Evolutionary conservation across 169 alveolate genomes (phyloP).

Genomic region (Plasmodium cynomolgi): DNA sequence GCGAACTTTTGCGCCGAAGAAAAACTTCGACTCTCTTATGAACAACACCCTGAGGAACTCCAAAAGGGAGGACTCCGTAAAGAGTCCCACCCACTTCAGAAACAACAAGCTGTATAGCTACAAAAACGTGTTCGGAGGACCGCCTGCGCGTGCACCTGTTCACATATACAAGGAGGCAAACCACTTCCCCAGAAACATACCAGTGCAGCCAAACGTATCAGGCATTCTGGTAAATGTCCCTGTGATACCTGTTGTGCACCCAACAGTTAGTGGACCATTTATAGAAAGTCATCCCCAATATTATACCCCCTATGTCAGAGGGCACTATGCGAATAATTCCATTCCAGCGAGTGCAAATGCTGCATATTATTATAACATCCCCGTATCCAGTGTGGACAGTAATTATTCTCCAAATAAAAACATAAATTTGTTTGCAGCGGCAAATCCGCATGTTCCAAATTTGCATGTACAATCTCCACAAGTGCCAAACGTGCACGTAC

Average conservation of each 20-base stretch:
- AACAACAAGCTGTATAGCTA: slow-evolving; percentile 10
- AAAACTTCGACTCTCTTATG: slow-evolving; percentile 13
- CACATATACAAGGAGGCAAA: slow-evolving; percentile 30
- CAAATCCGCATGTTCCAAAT: slow-evolving; percentile 49
- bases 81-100: slow-evolving; percentile 31
- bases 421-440: slow-evolving; percentile 16
- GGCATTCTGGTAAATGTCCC: slow-evolving; percentile 41
- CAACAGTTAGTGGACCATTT: slow-evolving; percentile 10
- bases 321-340: slow-evolving; percentile 37
- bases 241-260: slow-evolving; percentile 28
- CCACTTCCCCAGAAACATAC: slow-evolving; percentile 26
- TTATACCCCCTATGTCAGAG: slow-evolving; percentile 40
- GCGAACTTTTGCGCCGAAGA: slow-evolving; percentile 6
- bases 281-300: slow-evolving; percentile 25
- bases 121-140: slow-evolving; percentile 37
- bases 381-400: slow-evolving; percentile 29
- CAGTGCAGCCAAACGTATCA: slow-evolving; percentile 40
- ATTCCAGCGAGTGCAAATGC: slow-evolving; percentile 18
- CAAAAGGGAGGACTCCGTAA: slow-evolving; percentile 20
- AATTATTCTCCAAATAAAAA: slow-evolving; percentile 59
- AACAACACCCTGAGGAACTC: slow-evolving; percentile 27
- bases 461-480: slow-evolving; percentile 13
- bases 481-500: not conserved
- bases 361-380: slow-evolving; percentile 32
- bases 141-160: not conserved